Evolutionary conservation across 371 early-diverging fungal genomes (phyloP).

Genomic region (Cokeromyces recurvatus): DNA sequence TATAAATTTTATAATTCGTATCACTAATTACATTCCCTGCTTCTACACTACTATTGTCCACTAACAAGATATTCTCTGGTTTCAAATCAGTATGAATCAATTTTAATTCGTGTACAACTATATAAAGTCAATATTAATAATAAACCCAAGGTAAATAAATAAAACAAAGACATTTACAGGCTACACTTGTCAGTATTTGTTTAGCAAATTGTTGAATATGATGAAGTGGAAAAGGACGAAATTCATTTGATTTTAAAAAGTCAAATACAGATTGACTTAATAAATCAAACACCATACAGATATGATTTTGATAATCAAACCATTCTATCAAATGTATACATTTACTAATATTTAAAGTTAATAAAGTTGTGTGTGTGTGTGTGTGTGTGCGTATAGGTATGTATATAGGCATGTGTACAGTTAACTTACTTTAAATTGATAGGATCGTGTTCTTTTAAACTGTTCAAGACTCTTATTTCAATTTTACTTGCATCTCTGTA

Average conservation of each 20-base stretch:
- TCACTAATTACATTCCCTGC: conserved; percentile 14
- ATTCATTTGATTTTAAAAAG: conserved; percentile 87
- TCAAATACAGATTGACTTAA: conserved; percentile 88
- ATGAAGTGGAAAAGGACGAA: conserved; percentile 78
- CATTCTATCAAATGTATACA: conserved; percentile 75
- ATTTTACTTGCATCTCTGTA: conserved; percentile 90
- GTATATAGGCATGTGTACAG: not conserved
- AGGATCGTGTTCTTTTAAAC: conserved; percentile 76
- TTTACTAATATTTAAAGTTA: conserved; percentile 33
- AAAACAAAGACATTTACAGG: conserved; percentile 46
- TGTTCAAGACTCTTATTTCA: conserved; percentile 83
- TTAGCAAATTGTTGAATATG: conserved; percentile 83
- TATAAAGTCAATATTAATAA: not conserved
- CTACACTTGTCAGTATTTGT: conserved; percentile 72
- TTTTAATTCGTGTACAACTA: conserved; percentile 76
- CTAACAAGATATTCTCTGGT: conserved; percentile 82
- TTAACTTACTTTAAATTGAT: conserved; percentile 53
- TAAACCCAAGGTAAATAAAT: too few species aligned
- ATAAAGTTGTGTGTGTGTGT: not conserved
- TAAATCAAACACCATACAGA: conserved; percentile 96
- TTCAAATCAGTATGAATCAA: conserved; percentile 94
- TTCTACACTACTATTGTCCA: conserved; percentile 27
- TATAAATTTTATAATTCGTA: too few species aligned
- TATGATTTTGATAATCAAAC: conserved; percentile 88
- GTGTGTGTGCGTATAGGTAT: not conserved